phyloP scores from a whole-genome alignment of 208 protist genomes.

The Trypanosoma mega region DNA sequence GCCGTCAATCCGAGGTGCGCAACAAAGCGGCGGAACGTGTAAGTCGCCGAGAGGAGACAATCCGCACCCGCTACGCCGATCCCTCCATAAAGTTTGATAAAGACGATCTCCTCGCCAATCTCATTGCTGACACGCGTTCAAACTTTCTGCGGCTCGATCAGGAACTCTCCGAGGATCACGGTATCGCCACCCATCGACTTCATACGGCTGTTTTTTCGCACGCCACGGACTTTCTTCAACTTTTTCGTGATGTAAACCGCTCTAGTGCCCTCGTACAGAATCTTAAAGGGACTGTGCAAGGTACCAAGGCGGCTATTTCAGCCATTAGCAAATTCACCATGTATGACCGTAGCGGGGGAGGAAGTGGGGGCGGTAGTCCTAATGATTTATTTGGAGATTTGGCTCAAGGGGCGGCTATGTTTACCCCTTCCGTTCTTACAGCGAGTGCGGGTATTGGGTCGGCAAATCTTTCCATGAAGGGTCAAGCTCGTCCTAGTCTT shows the following conservation, averaged over 20 bases:
- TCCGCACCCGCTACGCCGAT: constrained; percentile 55
- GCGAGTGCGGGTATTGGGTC: neutral
- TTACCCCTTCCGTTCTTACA: constrained; percentile 12
- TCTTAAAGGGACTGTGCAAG: constrained; percentile 82
- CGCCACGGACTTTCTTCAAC: constrained; percentile 70
- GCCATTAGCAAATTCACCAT: constrained; percentile 69
- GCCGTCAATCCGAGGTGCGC: constrained; percentile 10
- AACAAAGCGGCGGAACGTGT: constrained; percentile 23
- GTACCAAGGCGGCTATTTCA: constrained; percentile 80
- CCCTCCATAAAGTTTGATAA: constrained; percentile 54
- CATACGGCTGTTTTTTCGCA: constrained; percentile 75
- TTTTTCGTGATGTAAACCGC: constrained; percentile 80
- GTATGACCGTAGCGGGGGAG: constrained; percentile 34
- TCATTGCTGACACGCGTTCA: constrained; percentile 51
- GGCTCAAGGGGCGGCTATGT: neutral
- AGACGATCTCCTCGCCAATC: constrained; percentile 52
- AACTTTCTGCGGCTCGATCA: constrained; percentile 79
- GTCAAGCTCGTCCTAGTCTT: neutral
- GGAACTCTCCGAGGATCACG: constrained; percentile 71
- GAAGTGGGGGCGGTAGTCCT: constrained; percentile 1
- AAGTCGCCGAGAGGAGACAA: constrained; percentile 41
- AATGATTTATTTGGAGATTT: too few relatives aligned
- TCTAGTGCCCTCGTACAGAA: constrained; percentile 69
- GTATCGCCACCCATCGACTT: constrained; percentile 56
- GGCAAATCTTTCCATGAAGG: neutral